Percentiles rank a stretch among this genome's conserved stretches.
Evolutionary conservation across 345 rosid species (phyloP).

Genomic region (Pistacia integerrima): DNA sequence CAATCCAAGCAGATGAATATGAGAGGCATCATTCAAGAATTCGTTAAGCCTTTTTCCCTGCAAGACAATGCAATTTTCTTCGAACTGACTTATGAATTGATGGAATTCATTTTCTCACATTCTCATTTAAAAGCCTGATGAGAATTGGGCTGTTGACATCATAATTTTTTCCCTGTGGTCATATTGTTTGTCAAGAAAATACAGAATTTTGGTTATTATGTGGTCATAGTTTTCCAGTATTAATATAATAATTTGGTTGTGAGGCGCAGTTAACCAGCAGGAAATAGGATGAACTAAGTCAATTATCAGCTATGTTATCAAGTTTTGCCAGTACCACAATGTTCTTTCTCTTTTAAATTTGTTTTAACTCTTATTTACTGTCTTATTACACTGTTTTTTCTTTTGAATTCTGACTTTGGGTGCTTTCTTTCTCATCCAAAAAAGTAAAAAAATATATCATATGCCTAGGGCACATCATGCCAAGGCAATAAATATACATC

Average conservation of each 20-base stretch:
- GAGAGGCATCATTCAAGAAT: constrained; percentile 1
- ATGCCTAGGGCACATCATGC: no score
- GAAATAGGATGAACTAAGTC: no score
- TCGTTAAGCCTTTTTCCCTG: background rate
- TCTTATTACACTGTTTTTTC: no score
- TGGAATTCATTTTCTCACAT: background rate
- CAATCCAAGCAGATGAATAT: constrained; percentile 1
- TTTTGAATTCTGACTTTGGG: background rate
- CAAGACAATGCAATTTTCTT: constrained; percentile 1
- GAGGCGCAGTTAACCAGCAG: background rate
- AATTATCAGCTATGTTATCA: background rate
- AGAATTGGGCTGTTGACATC: background rate
- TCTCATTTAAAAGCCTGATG: background rate
- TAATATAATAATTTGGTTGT: background rate
- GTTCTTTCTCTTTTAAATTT: no score
- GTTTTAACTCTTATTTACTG: background rate
- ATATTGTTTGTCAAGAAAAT: background rate
- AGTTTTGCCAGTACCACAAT: background rate
- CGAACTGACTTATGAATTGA: background rate
- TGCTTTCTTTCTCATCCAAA: no score
- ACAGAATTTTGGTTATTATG: constrained; percentile 1
- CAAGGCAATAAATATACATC: no score
- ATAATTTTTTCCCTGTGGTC: background rate
- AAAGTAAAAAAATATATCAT: no score
- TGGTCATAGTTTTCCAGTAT: background rate